Evolutionary conservation across 164 flowering plant species (phyloP).

Genomic region (Hamamelis virginiana): DNA sequence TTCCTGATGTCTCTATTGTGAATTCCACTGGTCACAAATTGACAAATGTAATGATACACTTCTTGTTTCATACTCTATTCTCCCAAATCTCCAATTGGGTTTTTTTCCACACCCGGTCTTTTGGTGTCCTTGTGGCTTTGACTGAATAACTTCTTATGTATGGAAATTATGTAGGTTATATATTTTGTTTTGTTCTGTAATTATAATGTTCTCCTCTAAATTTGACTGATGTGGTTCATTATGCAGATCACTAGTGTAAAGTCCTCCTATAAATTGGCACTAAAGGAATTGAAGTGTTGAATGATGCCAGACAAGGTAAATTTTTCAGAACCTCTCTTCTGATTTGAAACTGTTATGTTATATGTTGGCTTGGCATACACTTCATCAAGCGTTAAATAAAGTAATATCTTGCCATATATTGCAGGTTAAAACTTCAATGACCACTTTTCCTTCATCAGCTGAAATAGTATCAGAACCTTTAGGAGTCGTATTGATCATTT

Average conservation of each 20-base stretch:
- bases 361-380: not conserved
- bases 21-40: no score
- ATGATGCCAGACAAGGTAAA: constrained; percentile 53
- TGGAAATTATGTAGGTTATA: not conserved
- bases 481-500: constrained; percentile 64
- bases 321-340: not conserved
- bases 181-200: not conserved
- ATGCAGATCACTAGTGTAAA: constrained; percentile 33
- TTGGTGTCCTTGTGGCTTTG: not conserved
- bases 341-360: not conserved
- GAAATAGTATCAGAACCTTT: constrained; percentile 76
- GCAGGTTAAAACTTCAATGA: constrained; percentile 54
- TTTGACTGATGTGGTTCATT: constrained; percentile 2
- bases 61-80: no score
- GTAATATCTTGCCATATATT: not conserved
- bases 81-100: no score
- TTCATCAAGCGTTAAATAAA: not conserved
- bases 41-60: no score
- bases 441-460: constrained; percentile 64
- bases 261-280: constrained; percentile 29
- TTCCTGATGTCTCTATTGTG: no score
- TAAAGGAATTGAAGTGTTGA: constrained; percentile 44
- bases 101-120: no score
- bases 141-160: no score
- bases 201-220: not conserved